Base-by-base conservation (phyloP, 805 yeast species). In the Allodekkera sacchari region DNA sequence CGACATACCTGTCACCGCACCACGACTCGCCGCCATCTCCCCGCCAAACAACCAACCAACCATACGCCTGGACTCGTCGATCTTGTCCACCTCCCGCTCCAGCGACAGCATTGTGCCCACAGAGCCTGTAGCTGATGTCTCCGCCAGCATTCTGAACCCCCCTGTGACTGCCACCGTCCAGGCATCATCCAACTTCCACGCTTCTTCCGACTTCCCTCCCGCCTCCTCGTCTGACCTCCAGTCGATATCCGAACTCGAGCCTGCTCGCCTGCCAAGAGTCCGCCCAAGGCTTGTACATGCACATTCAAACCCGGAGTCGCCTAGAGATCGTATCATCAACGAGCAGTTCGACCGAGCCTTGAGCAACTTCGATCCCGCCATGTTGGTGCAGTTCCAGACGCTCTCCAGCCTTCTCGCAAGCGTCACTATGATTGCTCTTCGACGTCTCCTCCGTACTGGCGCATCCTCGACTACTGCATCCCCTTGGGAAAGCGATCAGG, bases 361-460 rank as follows among this genome's bases (percentile, higher is more conserved):
- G 6, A 10, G 26, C 5, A 18, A 30, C 5, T 14, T 41, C 22
- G 44, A 41, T 24, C 18, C 34, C 4, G 34, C 47, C 4, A 22
- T 49, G 25, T 18, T 43, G 14, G 39, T 33, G 7, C 55, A 50
- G 31, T 49, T 52, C 32, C 42, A 46, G 25, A 50, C 55, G 3
- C 35, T 52, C 10, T 45, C 54, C 1, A 38, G 35, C 14, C 32
- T 52, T 25, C 36, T 52, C 2, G 52, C 49, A 26, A 44, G 36
- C n/a, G 54, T 52, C 8, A 45, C 55, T 2, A 38, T 43, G 38
- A 45, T 42, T 25, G 48, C 54, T 4, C 28, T 52, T 11, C 33
- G 44, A 10, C 36, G 57, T 12, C 31, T 52, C 25, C 32, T 52
- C 7, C 31, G 25, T 15, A 28, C 24, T 7, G 26, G 16, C n/a